phyloP scores from a whole-genome alignment of 1,284 basidiomycete genomes.

The Sanghuangporus weigelae region DNA sequence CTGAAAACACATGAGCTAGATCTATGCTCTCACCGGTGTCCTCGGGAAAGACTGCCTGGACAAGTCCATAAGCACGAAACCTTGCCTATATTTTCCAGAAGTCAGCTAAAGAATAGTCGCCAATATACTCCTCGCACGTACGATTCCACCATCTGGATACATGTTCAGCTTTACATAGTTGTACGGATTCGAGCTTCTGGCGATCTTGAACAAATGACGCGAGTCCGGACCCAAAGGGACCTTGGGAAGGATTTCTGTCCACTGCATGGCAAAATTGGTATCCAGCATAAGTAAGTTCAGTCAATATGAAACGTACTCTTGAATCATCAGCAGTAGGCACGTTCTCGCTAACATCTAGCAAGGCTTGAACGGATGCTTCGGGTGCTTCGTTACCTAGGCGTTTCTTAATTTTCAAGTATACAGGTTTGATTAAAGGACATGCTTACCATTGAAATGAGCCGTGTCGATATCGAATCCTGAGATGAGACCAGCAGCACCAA shows the following conservation, averaged over 20 bases:
- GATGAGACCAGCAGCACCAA: slow-evolving; percentile 77
- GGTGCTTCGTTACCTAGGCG: slow-evolving; percentile 86
- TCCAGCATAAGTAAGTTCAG: neutral
- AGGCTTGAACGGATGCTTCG: slow-evolving; percentile 65
- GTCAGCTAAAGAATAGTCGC: slow-evolving; percentile 2
- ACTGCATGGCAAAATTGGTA: slow-evolving; percentile 39
- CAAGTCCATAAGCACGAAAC: slow-evolving; percentile 85
- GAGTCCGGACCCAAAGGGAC: slow-evolving; percentile 76
- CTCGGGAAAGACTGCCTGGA: slow-evolving; percentile 56
- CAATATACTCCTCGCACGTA: slow-evolving; percentile 36
- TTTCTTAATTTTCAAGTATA: neutral
- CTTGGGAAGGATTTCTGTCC: slow-evolving; percentile 76
- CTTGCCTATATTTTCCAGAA: slow-evolving; percentile 52
- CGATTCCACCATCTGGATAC: slow-evolving; percentile 96
- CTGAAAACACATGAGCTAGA: slow-evolving; percentile 87
- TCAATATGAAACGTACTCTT: slow-evolving; percentile 39
- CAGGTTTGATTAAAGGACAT: neutral
- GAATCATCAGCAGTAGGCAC: slow-evolving; percentile 41
- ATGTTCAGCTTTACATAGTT: slow-evolving; percentile 92
- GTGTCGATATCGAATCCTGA: slow-evolving; percentile 95
- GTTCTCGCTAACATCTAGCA: slow-evolving; percentile 45
- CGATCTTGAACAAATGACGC: slow-evolving; percentile 80
- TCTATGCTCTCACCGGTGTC: slow-evolving; percentile 58
- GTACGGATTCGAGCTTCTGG: slow-evolving; percentile 44
- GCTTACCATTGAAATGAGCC: slow-evolving; percentile 83